A percentile compares a stretch with the other conserved stretches of the same genome.
Evolutionary conservation across 2,329 filamentous ascomycete species (phyloP).

Genomic region (Xylaria sp.): DNA sequence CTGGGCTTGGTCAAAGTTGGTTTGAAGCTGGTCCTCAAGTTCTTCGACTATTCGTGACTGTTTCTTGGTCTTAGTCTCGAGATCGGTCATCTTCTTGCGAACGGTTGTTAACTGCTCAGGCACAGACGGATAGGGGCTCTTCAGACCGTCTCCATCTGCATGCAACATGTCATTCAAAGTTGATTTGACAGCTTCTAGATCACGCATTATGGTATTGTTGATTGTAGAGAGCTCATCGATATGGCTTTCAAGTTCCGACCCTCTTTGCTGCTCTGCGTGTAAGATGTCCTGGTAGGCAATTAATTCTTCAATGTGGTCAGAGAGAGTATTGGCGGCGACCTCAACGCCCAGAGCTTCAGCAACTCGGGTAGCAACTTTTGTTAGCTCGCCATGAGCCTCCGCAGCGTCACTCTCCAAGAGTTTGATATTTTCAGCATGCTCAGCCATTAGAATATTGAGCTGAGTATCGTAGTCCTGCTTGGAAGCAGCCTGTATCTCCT

Average conservation of each 20-base stretch:
- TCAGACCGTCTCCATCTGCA: constrained; percentile 57
- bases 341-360: constrained; percentile 69
- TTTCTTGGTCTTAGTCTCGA: constrained; percentile 81
- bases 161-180: constrained; percentile 64
- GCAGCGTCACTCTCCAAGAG: constrained; percentile 70
- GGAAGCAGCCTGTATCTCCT: constrained; percentile 59
- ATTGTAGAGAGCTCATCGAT: constrained; percentile 65
- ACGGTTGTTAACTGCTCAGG: constrained; percentile 68
- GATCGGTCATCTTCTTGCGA: constrained; percentile 71
- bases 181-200: constrained; percentile 70
- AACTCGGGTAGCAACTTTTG: constrained; percentile 71
- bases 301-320: constrained; percentile 68
- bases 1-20: constrained; percentile 94
- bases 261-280: constrained; percentile 66
- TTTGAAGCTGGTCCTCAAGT: constrained; percentile 94
- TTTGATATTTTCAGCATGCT: constrained; percentile 66
- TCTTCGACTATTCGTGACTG: constrained; percentile 93
- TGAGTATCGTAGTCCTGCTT: constrained; percentile 67
- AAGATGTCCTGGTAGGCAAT: constrained; percentile 69
- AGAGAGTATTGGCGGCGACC: constrained; percentile 74
- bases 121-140: constrained; percentile 59
- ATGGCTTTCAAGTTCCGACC: constrained; percentile 65
- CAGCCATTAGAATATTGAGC: constrained; percentile 66
- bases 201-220: constrained; percentile 67
- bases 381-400: constrained; percentile 72